These are phyloP conservation scores for Detonula confervacea DNA, from an alignment of 352 stramenopile species.

Conservation along the genomic window DNA sequence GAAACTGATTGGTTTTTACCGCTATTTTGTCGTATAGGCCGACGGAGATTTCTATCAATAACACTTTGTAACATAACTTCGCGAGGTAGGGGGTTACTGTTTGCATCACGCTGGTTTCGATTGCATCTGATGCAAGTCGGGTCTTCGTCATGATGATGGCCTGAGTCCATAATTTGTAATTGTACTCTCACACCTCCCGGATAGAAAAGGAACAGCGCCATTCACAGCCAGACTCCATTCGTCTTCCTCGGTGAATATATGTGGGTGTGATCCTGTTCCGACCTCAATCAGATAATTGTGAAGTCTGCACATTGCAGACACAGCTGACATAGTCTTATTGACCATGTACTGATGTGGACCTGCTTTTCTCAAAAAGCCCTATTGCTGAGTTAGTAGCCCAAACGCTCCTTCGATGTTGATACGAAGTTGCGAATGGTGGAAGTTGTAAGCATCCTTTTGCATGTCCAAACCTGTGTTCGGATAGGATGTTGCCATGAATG, in stretches of 20 bases:
- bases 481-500: constrained; percentile 35
- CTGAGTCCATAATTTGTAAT: constrained; percentile 14
- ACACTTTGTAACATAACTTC: neutral
- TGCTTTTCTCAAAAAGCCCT: constrained; percentile 42
- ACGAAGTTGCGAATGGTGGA: constrained; percentile 47
- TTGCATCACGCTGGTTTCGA: neutral
- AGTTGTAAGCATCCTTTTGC: constrained; percentile 44
- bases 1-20: too few species aligned
- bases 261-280: neutral
- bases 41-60: neutral
- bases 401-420: constrained; percentile 64
- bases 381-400: constrained; percentile 45
- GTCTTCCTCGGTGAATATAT: neutral
- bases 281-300: constrained; percentile 40
- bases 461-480: neutral
- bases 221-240: neutral
- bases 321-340: constrained; percentile 12
- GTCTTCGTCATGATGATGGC: constrained; percentile 24
- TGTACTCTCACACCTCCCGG: neutral
- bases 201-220: neutral
- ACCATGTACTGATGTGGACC: constrained; percentile 16
- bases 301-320: constrained; percentile 13
- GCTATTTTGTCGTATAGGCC: neutral
- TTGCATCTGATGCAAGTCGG: neutral
- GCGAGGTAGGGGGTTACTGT: neutral